These are phyloP conservation scores for Leptoxyphium fumago DNA, from an alignment of 2,329 filamentous ascomycete species.

Conservation along the genomic window DNA sequence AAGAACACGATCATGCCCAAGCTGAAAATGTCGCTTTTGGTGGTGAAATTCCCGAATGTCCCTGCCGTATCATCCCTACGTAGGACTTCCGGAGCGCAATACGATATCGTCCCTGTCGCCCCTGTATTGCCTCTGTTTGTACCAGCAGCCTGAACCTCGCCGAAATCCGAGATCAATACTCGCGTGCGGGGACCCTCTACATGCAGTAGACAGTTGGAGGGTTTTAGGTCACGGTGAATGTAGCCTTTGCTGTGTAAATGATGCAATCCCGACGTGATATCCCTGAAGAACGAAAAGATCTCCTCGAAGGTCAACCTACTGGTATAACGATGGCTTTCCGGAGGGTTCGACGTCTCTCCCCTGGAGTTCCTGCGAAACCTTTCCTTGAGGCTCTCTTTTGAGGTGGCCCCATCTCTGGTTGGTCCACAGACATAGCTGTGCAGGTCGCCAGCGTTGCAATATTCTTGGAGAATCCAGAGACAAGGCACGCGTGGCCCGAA, in stretches of 20 bases:
- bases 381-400: slow-evolving; percentile 70
- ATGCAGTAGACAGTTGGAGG: slow-evolving; percentile 86
- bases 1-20: slow-evolving; percentile 98
- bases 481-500: slow-evolving; percentile 89
- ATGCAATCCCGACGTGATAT: slow-evolving; percentile 81
- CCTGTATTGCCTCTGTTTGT: slow-evolving; percentile 75
- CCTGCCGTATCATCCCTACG: slow-evolving; percentile 48
- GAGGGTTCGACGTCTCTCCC: slow-evolving; percentile 52
- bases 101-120: slow-evolving; percentile 90
- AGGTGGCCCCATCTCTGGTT: slow-evolving; percentile 54
- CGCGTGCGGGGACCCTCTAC: slow-evolving; percentile 49
- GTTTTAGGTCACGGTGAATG: slow-evolving; percentile 91
- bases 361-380: slow-evolving; percentile 70
- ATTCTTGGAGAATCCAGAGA: slow-evolving; percentile 93
- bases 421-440: slow-evolving; percentile 74
- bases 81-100: slow-evolving; percentile 90
- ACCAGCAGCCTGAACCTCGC: slow-evolving; percentile 81
- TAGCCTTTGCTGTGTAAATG: slow-evolving; percentile 86
- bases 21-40: slow-evolving; percentile 96
- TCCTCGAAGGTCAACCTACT: slow-evolving; percentile 64
- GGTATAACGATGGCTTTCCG: slow-evolving; percentile 31
- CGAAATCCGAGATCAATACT: slow-evolving; percentile 93
- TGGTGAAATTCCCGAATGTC: slow-evolving; percentile 80
- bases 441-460: slow-evolving; percentile 87
- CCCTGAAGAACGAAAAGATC: slow-evolving; percentile 91